Base-by-base conservation (phyloP, 371 early-diverging fungal genomes). In the Syncephalis plumigaleata region DNA sequence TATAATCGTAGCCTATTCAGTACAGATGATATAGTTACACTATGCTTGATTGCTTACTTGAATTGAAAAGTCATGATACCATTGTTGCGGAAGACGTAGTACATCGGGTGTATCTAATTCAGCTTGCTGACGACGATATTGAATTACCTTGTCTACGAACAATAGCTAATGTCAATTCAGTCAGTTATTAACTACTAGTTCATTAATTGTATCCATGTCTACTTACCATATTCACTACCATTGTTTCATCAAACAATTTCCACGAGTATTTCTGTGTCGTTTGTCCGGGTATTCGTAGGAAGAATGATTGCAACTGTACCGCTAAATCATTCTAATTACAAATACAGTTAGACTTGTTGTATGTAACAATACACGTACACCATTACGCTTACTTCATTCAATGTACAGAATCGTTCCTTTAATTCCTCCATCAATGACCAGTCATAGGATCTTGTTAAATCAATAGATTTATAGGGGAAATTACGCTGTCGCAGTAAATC, bases 221-320 rank as follows among this genome's bases (percentile, higher is more conserved):
- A 40, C 40, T 56, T 54, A 82, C 77, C 65, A 75, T 59, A 3
- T 90, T 84, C 0, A 88, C 84, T n/a, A 82, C 55, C 42, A 81
- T 76, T 15, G 72, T 78, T 52, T 90, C 91, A 47, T 87, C 89
- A 48, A 87, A 89, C 0, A 84, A 76, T 56, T 91, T 91, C 60
- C 85, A 71, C 48, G 74, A 77, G 49, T 77, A 84, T 51, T 82
- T 81, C 9, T 60, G 59, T 0, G 91, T 86, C 1, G 69, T 67
- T 20, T 70, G 55, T 39, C 74, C 65, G 0, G 88, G 88, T 16
- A 61, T 66, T 38, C 91, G 70, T 3, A 84, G 79, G 61, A 77
- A 85, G 50, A 90, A 85, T 49, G 75, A 76, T 55, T 75, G 77
- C 3, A 89, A 71, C 45, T 84, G 82, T 9, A 84, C 75, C 45